These are phyloP conservation scores for Sordariomycetes sp. DNA, from an alignment of 2,329 filamentous ascomycete genomes.

Conservation along the genomic window DNA sequence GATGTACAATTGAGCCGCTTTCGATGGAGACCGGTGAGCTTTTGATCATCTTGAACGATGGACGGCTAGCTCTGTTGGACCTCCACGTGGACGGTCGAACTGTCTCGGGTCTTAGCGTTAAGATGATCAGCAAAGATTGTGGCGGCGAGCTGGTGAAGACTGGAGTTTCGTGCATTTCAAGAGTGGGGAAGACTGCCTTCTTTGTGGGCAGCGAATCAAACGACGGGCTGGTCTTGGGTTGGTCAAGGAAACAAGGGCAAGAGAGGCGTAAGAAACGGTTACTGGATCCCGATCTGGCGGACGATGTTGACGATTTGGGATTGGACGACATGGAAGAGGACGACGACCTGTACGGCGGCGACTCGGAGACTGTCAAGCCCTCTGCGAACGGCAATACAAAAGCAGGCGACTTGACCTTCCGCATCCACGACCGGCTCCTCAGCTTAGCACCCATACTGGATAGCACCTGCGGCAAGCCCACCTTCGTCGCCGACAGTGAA, in stretches of 20 bases:
- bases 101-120: constrained; percentile 77
- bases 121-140: constrained; percentile 49
- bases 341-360: constrained; percentile 52
- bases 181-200: constrained; percentile 57
- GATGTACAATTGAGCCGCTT: constrained; percentile 67
- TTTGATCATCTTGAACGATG: constrained; percentile 70
- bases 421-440: constrained; percentile 65
- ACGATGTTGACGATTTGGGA: constrained; percentile 42
- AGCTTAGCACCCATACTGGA: constrained; percentile 75
- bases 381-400: constrained; percentile 31
- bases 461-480: constrained; percentile 56
- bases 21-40: constrained; percentile 73
- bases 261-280: constrained; percentile 58
- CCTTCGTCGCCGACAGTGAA: constrained; percentile 31
- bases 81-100: constrained; percentile 87
- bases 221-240: constrained; percentile 75
- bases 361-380: constrained; percentile 50
- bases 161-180: constrained; percentile 59
- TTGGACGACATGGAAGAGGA: constrained; percentile 55
- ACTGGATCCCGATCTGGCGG: constrained; percentile 38
- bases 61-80: constrained; percentile 63
- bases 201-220: constrained; percentile 82
- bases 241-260: constrained; percentile 58
- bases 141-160: constrained; percentile 55
- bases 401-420: constrained; percentile 61